These are phyloP conservation scores for Andrographis paniculata DNA, from an alignment of 305 asterid genomes.

Conservation along the genomic window DNA sequence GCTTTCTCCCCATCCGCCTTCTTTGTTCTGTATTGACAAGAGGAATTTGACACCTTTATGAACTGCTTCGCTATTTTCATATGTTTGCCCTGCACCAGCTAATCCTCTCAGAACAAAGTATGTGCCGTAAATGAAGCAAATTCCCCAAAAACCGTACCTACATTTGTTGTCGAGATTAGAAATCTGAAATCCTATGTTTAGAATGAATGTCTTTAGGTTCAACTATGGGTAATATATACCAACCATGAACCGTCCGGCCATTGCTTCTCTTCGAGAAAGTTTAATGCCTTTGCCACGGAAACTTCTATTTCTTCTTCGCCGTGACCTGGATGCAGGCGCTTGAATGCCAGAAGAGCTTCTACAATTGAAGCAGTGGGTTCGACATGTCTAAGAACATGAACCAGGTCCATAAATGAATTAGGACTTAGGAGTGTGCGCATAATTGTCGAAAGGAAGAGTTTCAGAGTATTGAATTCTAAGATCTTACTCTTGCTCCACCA, in stretches of 20 bases:
- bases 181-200: too few relatives aligned
- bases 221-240: too few relatives aligned
- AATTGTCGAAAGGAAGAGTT: not conserved
- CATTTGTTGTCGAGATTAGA: not conserved
- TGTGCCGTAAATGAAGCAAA: conserved; percentile 73
- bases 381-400: too few relatives aligned
- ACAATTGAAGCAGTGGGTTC: conserved; percentile 54
- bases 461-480: not conserved
- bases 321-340: conserved; percentile 55
- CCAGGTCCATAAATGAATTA: too few relatives aligned
- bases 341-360: conserved; percentile 52
- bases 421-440: too few relatives aligned
- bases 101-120: conserved; percentile 48
- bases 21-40: conserved; percentile 53
- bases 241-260: conserved; percentile 81
- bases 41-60: conserved; percentile 47
- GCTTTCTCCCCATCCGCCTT: conserved; percentile 92
- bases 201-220: not conserved
- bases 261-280: conserved; percentile 48
- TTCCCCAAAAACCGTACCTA: conserved; percentile 89
- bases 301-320: conserved; percentile 55
- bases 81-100: conserved; percentile 49
- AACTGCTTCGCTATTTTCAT: conserved; percentile 40
- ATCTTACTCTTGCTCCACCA: conserved; percentile 71
- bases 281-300: conserved; percentile 38